A percentile compares a stretch with the other conserved stretches of the same genome.
Evolutionary conservation across 805 yeast species (phyloP).

Genomic region (Ascoidea tarda): DNA sequence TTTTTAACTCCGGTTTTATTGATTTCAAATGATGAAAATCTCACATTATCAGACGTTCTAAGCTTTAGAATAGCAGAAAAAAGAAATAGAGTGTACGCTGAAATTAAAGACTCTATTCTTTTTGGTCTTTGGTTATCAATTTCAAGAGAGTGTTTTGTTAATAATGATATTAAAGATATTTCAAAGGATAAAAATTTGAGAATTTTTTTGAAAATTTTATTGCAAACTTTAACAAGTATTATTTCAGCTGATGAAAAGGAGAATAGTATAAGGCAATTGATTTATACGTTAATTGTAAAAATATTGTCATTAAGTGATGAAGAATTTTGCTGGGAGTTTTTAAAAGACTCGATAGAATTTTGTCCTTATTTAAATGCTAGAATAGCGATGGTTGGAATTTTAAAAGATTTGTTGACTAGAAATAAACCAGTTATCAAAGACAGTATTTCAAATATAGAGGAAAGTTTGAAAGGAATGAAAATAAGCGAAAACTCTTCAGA

Average conservation of each 20-base stretch:
- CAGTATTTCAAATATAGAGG: slow-evolving; percentile 3
- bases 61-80: neutral
- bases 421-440: slow-evolving; percentile 7
- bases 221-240: slow-evolving; percentile 17
- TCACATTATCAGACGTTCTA: neutral
- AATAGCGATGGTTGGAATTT: slow-evolving; percentile 46
- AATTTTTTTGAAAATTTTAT: slow-evolving; percentile 10
- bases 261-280: slow-evolving; percentile 16
- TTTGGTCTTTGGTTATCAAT: slow-evolving; percentile 25
- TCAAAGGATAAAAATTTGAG: slow-evolving; percentile 1
- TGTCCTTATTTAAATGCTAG: slow-evolving; percentile 55
- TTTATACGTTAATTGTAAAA: slow-evolving; percentile 50
- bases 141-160: neutral
- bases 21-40: slow-evolving; percentile 1
- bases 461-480: slow-evolving; percentile 3
- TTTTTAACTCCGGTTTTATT: slow-evolving; percentile 24
- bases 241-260: slow-evolving; percentile 20
- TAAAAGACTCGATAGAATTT: slow-evolving; percentile 45
- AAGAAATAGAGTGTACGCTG: slow-evolving; percentile 3
- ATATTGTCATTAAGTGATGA: slow-evolving; percentile 47
- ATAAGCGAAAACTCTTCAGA: neutral
- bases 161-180: slow-evolving; percentile 9
- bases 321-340: slow-evolving; percentile 38
- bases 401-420: slow-evolving; percentile 49
- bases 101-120: slow-evolving; percentile 16